These are phyloP conservation scores for Botrytis paeoniae DNA, from an alignment of 2,329 filamentous ascomycete species.

Conservation along the genomic window DNA sequence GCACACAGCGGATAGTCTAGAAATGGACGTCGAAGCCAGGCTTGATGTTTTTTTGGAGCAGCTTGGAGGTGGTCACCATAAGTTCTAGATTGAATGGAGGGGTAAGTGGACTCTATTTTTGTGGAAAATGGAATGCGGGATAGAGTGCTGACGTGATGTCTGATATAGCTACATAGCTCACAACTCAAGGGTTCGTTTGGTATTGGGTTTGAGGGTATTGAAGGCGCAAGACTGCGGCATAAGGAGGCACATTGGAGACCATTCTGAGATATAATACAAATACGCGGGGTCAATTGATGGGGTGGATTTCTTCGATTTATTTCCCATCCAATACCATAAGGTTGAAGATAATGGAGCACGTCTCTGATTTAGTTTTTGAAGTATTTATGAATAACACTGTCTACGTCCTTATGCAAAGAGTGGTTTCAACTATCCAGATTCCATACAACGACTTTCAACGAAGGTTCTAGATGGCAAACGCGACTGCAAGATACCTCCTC, in stretches of 20 bases:
- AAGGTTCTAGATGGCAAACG: neutral
- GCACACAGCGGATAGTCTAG: neutral
- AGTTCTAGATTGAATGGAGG: neutral
- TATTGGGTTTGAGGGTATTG: neutral
- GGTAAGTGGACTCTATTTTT: neutral
- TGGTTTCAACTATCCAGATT: neutral
- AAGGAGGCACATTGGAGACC: neutral
- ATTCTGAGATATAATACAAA: neutral
- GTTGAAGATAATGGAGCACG: neutral
- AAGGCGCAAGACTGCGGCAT: neutral
- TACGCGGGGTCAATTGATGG: neutral
- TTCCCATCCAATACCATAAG: neutral
- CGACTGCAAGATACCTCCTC: neutral
- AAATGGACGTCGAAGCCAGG: neutral
- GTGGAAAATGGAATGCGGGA: neutral
- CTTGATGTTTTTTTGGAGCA: constrained; percentile 9
- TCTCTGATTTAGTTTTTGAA: no score
- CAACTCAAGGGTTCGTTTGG: neutral
- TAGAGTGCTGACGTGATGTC: neutral
- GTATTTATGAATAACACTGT: no score
- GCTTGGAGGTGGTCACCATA: neutral
- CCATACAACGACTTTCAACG: neutral
- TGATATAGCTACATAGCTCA: neutral
- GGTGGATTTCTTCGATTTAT: neutral
- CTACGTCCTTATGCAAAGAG: no score